Conservation (phyloP, 495 filamentous ascomycete species). For the Xanthoparmelia taractica region DNA sequence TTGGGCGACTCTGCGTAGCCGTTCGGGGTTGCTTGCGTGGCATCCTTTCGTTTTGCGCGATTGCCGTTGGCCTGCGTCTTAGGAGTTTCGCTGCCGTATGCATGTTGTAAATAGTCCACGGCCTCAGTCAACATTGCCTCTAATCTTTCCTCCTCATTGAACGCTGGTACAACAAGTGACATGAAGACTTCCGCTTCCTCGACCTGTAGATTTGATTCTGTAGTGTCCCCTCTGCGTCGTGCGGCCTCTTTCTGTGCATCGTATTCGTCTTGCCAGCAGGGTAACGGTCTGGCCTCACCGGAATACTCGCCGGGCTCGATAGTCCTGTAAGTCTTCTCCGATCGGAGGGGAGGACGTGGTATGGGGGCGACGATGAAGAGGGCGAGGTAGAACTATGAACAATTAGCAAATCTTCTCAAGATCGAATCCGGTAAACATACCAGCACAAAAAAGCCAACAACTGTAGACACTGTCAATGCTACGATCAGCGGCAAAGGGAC, state of each 20-base stretch:
- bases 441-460: neutral
- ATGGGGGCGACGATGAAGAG: slow-evolving; percentile 71
- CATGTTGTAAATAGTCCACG: slow-evolving; percentile 68
- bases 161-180: slow-evolving; percentile 89
- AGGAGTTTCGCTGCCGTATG: slow-evolving; percentile 52
- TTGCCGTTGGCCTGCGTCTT: slow-evolving; percentile 20
- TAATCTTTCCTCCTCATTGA: slow-evolving; percentile 83
- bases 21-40: slow-evolving; percentile 22
- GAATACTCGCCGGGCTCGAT: slow-evolving; percentile 56
- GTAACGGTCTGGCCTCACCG: slow-evolving; percentile 53
- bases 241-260: slow-evolving; percentile 43
- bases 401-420: neutral
- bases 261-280: slow-evolving; percentile 76
- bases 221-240: slow-evolving; percentile 28
- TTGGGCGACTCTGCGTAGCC: slow-evolving; percentile 14
- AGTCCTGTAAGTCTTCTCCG: slow-evolving; percentile 81
- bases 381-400: slow-evolving; percentile 54
- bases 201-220: slow-evolving; percentile 39
- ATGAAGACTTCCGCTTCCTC: slow-evolving; percentile 56
- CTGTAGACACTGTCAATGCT: neutral
- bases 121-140: slow-evolving; percentile 83
- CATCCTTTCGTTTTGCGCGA: slow-evolving; percentile 9
- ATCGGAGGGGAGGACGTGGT: slow-evolving; percentile 63
- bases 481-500: slow-evolving; percentile 4
- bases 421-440: neutral